Percentiles rank a stretch among this genome's conserved stretches.
phyloP scores from a whole-genome alignment of 1,139 yeast species.

The Diutina rugosa region DNA sequence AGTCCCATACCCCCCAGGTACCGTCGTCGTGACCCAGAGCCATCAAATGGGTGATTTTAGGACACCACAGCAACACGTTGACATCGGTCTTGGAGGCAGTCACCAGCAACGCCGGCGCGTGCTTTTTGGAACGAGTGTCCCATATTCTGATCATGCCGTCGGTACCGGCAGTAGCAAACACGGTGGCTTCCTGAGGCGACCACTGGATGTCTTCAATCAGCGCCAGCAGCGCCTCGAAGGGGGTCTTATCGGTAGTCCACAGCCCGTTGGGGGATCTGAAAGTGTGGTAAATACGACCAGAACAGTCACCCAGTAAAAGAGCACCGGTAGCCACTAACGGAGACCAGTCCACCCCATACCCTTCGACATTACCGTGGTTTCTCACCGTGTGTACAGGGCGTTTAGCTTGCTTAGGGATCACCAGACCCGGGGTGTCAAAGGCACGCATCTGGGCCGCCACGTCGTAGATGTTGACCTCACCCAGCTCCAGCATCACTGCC shows the following conservation, averaged over 20 bases:
- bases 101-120: constrained; percentile 80
- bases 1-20: constrained; percentile 95
- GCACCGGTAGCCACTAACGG: constrained; percentile 74
- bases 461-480: constrained; percentile 82
- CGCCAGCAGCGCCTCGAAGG: constrained; percentile 52
- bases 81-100: constrained; percentile 78
- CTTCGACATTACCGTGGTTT: constrained; percentile 91
- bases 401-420: constrained; percentile 64
- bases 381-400: constrained; percentile 78
- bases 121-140: constrained; percentile 93
- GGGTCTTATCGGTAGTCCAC: constrained; percentile 81
- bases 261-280: constrained; percentile 51
- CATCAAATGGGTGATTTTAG: constrained; percentile 68
- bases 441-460: constrained; percentile 68
- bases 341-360: constrained; percentile 96
- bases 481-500: constrained; percentile 83
- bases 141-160: constrained; percentile 90
- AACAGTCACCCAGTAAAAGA: constrained; percentile 76
- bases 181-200: constrained; percentile 87
- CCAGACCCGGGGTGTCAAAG: constrained; percentile 77
- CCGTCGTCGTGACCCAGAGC: constrained; percentile 99
- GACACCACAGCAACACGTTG: constrained; percentile 94
- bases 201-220: constrained; percentile 95
- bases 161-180: constrained; percentile 84
- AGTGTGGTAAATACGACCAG: constrained; percentile 74